These are phyloP conservation scores for Agrocybe chaxingu DNA, from an alignment of 768 basidiomycete species.

Conservation along the genomic window DNA sequence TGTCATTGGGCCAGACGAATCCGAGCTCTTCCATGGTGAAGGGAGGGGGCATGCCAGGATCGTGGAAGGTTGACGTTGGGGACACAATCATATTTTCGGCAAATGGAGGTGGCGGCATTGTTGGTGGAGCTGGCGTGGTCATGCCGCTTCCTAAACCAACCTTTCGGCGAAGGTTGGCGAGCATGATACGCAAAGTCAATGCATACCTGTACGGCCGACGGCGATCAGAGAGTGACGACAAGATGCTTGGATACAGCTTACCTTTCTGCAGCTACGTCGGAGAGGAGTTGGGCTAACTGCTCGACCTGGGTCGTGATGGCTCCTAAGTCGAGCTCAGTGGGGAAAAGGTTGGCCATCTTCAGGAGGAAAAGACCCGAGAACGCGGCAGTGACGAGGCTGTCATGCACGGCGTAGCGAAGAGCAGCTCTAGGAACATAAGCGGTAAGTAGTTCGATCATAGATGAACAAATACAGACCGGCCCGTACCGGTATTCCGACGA, in stretches of 20 bases:
- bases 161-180: slow-evolving; percentile 87
- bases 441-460: background rate
- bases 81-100: slow-evolving; percentile 61
- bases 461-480: slow-evolving; percentile 12
- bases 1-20: slow-evolving; percentile 64
- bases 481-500: slow-evolving; percentile 74
- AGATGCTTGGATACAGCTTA: slow-evolving; percentile 21
- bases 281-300: slow-evolving; percentile 84
- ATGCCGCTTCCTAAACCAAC: slow-evolving; percentile 61
- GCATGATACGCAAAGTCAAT: slow-evolving; percentile 87
- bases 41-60: slow-evolving; percentile 52
- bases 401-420: slow-evolving; percentile 91
- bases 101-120: slow-evolving; percentile 48
- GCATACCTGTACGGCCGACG: slow-evolving; percentile 65
- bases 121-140: slow-evolving; percentile 39
- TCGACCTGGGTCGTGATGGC: slow-evolving; percentile 83
- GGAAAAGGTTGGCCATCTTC: slow-evolving; percentile 94
- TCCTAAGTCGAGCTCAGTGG: slow-evolving; percentile 73
- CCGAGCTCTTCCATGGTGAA: slow-evolving; percentile 87
- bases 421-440: slow-evolving; percentile 54
- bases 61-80: slow-evolving; percentile 43
- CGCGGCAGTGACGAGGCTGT: slow-evolving; percentile 86
- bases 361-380: slow-evolving; percentile 90
- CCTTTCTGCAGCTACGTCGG: slow-evolving; percentile 93
- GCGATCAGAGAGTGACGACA: background rate